Percentiles rank a stretch among this genome's conserved stretches.
Evolutionary conservation across 176 grass and related monocot species (phyloP).

Genomic region (Bromus sterilis): DNA sequence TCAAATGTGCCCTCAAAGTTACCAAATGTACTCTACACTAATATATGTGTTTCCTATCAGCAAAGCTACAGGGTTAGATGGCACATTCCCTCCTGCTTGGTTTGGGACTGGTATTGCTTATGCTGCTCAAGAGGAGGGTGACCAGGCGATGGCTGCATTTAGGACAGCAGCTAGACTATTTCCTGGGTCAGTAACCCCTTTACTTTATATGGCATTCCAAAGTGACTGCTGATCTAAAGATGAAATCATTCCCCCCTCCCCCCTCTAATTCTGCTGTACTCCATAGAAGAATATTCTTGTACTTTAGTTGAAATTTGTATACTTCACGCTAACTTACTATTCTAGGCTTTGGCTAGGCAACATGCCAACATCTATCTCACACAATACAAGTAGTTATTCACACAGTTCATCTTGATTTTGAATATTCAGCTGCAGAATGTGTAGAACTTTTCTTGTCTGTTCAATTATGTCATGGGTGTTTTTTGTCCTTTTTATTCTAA

Average conservation of each 20-base stretch:
- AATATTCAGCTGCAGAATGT: background rate
- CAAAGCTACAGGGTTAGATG: slow-evolving; percentile 86
- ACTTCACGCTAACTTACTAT: background rate
- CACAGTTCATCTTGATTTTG: background rate
- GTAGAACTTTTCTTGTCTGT: background rate
- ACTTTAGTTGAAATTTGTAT: background rate
- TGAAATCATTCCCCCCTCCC: background rate
- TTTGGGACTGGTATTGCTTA: slow-evolving; percentile 87
- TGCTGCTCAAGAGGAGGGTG: slow-evolving; percentile 88
- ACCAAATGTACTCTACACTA: background rate
- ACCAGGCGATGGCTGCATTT: slow-evolving; percentile 94
- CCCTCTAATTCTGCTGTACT: slow-evolving; percentile 1
- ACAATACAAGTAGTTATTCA: background rate
- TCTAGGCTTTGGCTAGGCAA: background rate
- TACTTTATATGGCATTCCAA: background rate
- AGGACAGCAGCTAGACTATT: slow-evolving; percentile 88
- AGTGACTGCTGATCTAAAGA: slow-evolving; percentile 6
- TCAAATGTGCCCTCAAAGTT: background rate
- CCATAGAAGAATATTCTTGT: background rate
- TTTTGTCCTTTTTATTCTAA: background rate
- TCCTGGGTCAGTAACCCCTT: slow-evolving; percentile 67
- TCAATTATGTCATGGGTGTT: background rate
- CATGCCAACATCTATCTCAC: background rate
- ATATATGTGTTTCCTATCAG: slow-evolving; percentile 42
- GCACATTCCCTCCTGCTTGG: slow-evolving; percentile 92